phyloP scores from a whole-genome alignment of 2,329 filamentous ascomycete species.

The Sordariomycetes sp. region DNA sequence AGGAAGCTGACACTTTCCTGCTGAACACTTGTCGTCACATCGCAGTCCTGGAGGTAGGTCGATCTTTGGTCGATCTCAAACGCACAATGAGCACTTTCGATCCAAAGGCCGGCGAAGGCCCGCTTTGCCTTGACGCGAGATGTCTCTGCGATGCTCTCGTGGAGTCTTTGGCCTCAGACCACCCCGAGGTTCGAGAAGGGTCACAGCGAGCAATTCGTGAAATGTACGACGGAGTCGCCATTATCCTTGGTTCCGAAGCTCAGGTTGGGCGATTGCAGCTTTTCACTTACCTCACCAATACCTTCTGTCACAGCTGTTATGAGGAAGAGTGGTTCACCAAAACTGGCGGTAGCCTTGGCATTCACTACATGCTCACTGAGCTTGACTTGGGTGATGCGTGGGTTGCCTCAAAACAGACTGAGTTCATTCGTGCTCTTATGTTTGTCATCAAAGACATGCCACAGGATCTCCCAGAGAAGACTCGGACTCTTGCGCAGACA shows the following conservation, averaged over 20 bases:
- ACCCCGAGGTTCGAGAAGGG: constrained; percentile 68
- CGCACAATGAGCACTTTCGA: constrained; percentile 73
- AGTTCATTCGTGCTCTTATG: constrained; percentile 84
- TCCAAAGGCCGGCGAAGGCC: constrained; percentile 77
- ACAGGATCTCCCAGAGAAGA: constrained; percentile 83
- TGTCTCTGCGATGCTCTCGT: constrained; percentile 83
- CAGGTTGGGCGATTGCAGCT: constrained; percentile 71
- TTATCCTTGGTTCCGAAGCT: constrained; percentile 68
- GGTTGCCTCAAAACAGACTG: constrained; percentile 73
- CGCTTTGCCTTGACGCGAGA: constrained; percentile 76
- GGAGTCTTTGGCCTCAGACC: constrained; percentile 82
- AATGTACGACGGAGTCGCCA: constrained; percentile 65
- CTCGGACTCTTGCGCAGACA: constrained; percentile 70
- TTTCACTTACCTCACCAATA: constrained; percentile 72
- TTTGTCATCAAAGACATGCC: constrained; percentile 99
- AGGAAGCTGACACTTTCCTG: constrained; percentile 67
- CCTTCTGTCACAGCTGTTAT: constrained; percentile 90
- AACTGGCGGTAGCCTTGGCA: constrained; percentile 82
- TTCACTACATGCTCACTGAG: constrained; percentile 77
- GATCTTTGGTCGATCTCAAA: constrained; percentile 72
- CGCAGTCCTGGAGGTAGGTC: constrained; percentile 79
- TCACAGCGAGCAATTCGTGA: constrained; percentile 71
- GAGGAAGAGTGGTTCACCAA: constrained; percentile 99
- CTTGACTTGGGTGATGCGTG: constrained; percentile 77
- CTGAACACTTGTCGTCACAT: constrained; percentile 82